Conservation (phyloP, 768 basidiomycete genomes). For the Russula earlei region DNA sequence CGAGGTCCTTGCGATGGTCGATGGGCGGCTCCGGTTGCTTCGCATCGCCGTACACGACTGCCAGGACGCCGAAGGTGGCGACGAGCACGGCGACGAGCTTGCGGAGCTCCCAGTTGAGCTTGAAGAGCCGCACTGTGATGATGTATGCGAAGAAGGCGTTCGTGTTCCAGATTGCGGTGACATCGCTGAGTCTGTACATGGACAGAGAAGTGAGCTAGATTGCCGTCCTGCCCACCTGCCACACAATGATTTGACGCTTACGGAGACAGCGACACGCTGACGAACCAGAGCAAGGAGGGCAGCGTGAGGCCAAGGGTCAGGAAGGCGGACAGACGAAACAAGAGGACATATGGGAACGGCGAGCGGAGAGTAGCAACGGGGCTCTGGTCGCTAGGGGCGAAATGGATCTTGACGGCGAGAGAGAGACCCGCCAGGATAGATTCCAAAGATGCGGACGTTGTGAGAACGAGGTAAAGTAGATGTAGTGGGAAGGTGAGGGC, state of each 20-base stretch:
- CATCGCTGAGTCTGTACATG: constrained; percentile 57
- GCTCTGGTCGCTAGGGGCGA: constrained; percentile 9
- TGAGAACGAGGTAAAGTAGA: constrained; percentile 50
- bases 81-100: constrained; percentile 64
- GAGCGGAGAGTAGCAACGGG: neutral
- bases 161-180: constrained; percentile 77
- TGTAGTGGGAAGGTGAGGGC: constrained; percentile 75
- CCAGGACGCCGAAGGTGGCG: constrained; percentile 71
- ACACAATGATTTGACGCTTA: constrained; percentile 31
- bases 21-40: constrained; percentile 24
- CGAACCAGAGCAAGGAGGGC: constrained; percentile 70
- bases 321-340: constrained; percentile 26
- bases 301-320: constrained; percentile 51
- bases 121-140: constrained; percentile 65
- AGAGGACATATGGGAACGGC: constrained; percentile 27
- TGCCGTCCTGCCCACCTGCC: neutral
- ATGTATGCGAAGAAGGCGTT: constrained; percentile 89
- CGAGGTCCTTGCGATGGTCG: constrained; percentile 5
- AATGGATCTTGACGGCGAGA: constrained; percentile 35
- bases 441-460: constrained; percentile 38
- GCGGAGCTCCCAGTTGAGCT: constrained; percentile 50
- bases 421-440: constrained; percentile 45
- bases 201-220: neutral
- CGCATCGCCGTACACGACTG: constrained; percentile 69
- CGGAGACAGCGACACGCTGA: constrained; percentile 60